Evolutionary conservation across 805 yeast species (phyloP).

Genomic region (Teunomyces tritomae): DNA sequence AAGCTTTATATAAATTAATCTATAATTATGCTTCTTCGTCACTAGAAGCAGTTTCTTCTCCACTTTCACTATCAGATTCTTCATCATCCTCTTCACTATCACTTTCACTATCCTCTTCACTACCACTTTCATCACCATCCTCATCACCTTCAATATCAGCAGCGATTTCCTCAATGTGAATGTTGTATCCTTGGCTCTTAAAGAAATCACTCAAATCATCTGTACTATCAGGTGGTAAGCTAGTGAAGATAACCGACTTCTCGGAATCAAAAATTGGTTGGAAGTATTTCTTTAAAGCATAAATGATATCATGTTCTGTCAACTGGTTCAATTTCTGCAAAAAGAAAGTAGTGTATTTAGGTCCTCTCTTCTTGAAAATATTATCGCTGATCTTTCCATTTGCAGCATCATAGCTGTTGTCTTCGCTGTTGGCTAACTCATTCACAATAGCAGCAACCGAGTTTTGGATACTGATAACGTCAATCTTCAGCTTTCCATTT

Average conservation of each 20-base stretch:
- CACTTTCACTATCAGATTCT: conserved; percentile 3
- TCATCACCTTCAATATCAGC: conserved; percentile 14
- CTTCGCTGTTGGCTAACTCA: conserved; percentile 63
- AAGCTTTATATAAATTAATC: neutral
- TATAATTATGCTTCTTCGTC: conserved; percentile 2
- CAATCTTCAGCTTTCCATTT: conserved; percentile 52
- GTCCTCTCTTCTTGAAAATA: conserved; percentile 67
- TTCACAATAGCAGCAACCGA: conserved; percentile 76
- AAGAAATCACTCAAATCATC: conserved; percentile 49
- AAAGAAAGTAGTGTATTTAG: conserved; percentile 53
- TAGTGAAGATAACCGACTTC: conserved; percentile 59
- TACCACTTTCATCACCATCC: conserved; percentile 8
- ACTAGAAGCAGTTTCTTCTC: conserved; percentile 3
- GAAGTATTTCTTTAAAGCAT: conserved; percentile 56
- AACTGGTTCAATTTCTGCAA: conserved; percentile 52
- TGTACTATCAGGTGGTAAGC: conserved; percentile 68
- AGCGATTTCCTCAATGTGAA: conserved; percentile 54
- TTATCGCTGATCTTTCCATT: conserved; percentile 62
- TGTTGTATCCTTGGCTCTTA: conserved; percentile 54
- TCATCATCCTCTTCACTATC: conserved; percentile 27
- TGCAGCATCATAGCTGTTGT: conserved; percentile 66
- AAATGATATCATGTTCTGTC: conserved; percentile 50
- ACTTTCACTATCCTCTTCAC: conserved; percentile 17
- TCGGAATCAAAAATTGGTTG: conserved; percentile 59
- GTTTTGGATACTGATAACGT: conserved; percentile 60